A percentile compares a stretch with the other conserved stretches of the same genome.
phyloP scores from a whole-genome alignment of 2,329 filamentous ascomycete genomes.

The Xylaria sp. region DNA sequence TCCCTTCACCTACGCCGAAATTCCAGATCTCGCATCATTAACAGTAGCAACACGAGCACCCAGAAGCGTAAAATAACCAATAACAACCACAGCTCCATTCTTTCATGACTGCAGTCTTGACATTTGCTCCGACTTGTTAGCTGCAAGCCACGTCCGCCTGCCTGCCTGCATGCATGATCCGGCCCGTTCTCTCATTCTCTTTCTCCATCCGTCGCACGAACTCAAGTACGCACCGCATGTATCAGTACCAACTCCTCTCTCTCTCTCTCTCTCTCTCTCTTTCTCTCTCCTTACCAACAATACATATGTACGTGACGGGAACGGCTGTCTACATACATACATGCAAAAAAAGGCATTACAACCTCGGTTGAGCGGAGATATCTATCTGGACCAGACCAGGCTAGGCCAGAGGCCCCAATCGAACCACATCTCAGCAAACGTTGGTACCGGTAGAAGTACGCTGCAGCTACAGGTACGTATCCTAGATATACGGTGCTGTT shows the following conservation, averaged over 20 bases:
- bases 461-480: neutral
- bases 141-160: slow-evolving; percentile 5
- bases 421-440: slow-evolving; percentile 1
- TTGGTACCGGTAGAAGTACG: slow-evolving; percentile 1
- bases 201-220: neutral
- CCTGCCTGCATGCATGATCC: slow-evolving; percentile 3
- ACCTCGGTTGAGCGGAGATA: slow-evolving; percentile 2
- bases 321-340: neutral
- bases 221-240: neutral
- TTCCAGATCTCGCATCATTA: neutral
- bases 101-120: neutral
- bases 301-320: neutral
- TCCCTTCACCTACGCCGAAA: neutral
- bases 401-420: neutral
- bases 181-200: too few species aligned
- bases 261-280: too few species aligned
- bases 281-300: neutral
- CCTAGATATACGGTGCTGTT: too few species aligned
- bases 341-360: too few species aligned
- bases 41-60: neutral
- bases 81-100: neutral
- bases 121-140: neutral
- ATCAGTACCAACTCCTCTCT: neutral
- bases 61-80: neutral
- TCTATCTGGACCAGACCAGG: neutral